Evolutionary conservation across 352 stramenopile genomes (phyloP), one percentile per base, ranked within the genome.

Genomic region (Pythium apleroticum): DNA sequence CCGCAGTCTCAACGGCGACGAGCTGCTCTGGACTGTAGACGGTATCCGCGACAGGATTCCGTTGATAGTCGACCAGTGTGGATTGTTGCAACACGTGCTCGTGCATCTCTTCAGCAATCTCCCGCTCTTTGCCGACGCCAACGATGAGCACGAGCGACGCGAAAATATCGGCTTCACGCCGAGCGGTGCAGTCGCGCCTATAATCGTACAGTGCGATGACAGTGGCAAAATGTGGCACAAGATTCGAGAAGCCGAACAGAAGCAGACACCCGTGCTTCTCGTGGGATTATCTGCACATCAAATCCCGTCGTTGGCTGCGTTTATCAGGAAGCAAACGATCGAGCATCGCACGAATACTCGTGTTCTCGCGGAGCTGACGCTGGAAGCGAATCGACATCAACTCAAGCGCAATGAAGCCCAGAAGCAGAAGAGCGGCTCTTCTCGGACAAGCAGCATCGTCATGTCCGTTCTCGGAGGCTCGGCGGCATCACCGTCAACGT

Each of bases 91-190:
- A 67, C 67, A 71, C 10, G 74, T 80, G 30, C 68, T 90, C 8
- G 64, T 87, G 4, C 70, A 82, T 19, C 64, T 77, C 2, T 88
- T 90, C 63, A 86, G 65, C 1, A 77, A 73, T 0, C 49, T 78
- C 14, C 64, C 73, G 4, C 52, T 81, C 11, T 80, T 81, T 55
- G 27, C 30, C 8, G 59, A 67, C n/a, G 53, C 17, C 4, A 61
- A 56, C 46, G 65, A 68, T 20, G 60, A 72, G 24, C 48, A 56
- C 45, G 64, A 70, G 7, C 64, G 57, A 15, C 64, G 52, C 4
- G 64, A 70, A 12, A 22, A 33, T 4, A 25, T 63, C 2, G 61
- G 60, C 39, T 60, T 58, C n/a, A 60, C 63, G 11, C 17, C 49
- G 0, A 63, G 15, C 15, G 65, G 65, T 15, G 33, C 52, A 8